Evolutionary conservation across 2,329 filamentous ascomycete genomes (phyloP).

Genomic region (Hortaea sp.): DNA sequence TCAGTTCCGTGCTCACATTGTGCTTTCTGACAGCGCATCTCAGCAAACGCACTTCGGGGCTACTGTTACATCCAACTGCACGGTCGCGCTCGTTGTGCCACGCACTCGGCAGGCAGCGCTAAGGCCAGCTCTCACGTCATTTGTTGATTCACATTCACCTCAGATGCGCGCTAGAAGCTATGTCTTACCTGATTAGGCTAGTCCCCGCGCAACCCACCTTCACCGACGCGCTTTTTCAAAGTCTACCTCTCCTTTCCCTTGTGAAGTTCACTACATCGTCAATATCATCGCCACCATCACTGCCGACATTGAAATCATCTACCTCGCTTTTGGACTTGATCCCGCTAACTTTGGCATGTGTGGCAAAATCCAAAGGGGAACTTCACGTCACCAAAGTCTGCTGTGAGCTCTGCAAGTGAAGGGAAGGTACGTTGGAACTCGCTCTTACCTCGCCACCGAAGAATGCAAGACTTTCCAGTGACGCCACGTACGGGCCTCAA

Average conservation of each 20-base stretch:
- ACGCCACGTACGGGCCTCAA: too few relatives aligned
- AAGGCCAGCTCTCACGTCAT: neutral
- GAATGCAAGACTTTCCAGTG: too few relatives aligned
- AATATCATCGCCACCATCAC: neutral
- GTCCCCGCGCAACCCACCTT: neutral
- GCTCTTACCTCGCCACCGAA: too few relatives aligned
- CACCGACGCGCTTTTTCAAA: neutral
- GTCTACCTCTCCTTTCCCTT: neutral
- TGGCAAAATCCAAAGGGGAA: too few relatives aligned
- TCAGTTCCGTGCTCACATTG: neutral
- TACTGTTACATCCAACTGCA: neutral
- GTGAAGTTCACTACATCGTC: neutral
- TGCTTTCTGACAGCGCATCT: neutral
- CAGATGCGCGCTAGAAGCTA: neutral
- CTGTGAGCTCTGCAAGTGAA: too few relatives aligned
- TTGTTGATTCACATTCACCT: neutral
- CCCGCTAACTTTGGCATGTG: too few relatives aligned
- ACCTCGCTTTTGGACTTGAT: too few relatives aligned
- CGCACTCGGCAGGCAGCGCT: neutral
- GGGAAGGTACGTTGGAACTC: too few relatives aligned
- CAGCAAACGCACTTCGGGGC: neutral
- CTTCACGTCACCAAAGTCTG: too few relatives aligned
- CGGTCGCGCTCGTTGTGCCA: neutral
- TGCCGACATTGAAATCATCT: too few relatives aligned
- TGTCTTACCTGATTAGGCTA: neutral